A percentile compares a stretch with the other conserved stretches of the same genome.
phyloP scores from a whole-genome alignment of 129 eudicot species.

The Tanacetum coccineum region DNA sequence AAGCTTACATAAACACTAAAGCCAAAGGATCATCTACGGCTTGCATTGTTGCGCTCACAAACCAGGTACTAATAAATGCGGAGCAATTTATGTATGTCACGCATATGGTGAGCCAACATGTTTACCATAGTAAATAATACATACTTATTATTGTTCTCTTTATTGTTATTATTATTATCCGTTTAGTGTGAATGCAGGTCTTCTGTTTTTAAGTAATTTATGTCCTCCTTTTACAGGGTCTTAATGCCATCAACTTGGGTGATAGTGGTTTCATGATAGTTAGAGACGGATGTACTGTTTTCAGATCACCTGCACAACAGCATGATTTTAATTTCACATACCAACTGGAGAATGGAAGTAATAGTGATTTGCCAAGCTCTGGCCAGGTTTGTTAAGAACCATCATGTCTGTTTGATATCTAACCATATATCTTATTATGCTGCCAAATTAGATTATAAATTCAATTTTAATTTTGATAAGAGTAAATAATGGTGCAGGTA shows the following conservation, averaged over 20 bases:
- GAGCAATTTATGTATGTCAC: no score
- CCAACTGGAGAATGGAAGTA: slow-evolving; percentile 74
- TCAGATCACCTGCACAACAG: slow-evolving; percentile 88
- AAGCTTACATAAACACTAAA: slow-evolving; percentile 77
- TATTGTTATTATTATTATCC: no score
- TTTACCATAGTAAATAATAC: no score
- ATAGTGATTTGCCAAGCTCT: slow-evolving; percentile 85
- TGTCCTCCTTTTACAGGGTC: slow-evolving; percentile 49
- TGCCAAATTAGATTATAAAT: no score
- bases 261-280: slow-evolving; percentile 95
- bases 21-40: slow-evolving; percentile 93
- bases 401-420: background rate
- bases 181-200: no score
- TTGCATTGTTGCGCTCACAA: slow-evolving; percentile 84
- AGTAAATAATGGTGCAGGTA: slow-evolving; percentile 41
- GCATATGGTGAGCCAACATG: no score
- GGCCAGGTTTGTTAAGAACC: slow-evolving; percentile 57
- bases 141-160: no score
- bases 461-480: no score
- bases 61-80: slow-evolving; percentile 43
- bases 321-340: slow-evolving; percentile 90
- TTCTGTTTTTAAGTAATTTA: background rate
- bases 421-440: background rate
- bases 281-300: slow-evolving; percentile 85
- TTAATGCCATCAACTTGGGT: slow-evolving; percentile 83